These are phyloP conservation scores for Graphilbum fragrans DNA, from an alignment of 2,329 filamentous ascomycete species.

Conservation along the genomic window DNA sequence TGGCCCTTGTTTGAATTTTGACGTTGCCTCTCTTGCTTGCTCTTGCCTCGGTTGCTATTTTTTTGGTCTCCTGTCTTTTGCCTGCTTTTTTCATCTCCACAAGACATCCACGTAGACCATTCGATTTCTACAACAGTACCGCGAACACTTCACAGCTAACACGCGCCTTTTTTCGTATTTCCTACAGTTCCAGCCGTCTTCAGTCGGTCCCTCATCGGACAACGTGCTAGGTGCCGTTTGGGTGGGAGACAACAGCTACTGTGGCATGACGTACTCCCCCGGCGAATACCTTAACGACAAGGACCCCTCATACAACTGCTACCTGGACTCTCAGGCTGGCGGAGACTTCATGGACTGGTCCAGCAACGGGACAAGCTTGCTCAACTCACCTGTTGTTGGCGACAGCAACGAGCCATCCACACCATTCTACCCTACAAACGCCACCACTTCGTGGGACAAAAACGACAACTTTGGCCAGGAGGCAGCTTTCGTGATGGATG, in stretches of 20 bases:
- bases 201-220: background rate
- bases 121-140: too few relatives aligned
- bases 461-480: background rate
- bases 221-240: conserved; percentile 2
- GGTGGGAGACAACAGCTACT: background rate
- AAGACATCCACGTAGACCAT: too few relatives aligned
- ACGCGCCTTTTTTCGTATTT: background rate
- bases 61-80: too few relatives aligned
- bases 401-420: background rate
- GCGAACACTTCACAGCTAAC: too few relatives aligned
- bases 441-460: background rate
- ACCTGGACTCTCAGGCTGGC: conserved; percentile 1
- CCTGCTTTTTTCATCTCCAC: too few relatives aligned
- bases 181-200: conserved; percentile 2
- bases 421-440: background rate
- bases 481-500: background rate
- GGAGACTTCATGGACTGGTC: conserved; percentile 5
- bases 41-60: too few relatives aligned
- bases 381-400: conserved; percentile 1
- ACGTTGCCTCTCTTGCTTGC: too few relatives aligned
- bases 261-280: conserved; percentile 4
- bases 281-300: conserved; percentile 8
- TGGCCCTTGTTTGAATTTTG: too few relatives aligned
- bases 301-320: conserved; percentile 3
- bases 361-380: background rate